Base-by-base conservation (phyloP, 2,329 filamentous ascomycete genomes). In the Alternaria rosae region DNA sequence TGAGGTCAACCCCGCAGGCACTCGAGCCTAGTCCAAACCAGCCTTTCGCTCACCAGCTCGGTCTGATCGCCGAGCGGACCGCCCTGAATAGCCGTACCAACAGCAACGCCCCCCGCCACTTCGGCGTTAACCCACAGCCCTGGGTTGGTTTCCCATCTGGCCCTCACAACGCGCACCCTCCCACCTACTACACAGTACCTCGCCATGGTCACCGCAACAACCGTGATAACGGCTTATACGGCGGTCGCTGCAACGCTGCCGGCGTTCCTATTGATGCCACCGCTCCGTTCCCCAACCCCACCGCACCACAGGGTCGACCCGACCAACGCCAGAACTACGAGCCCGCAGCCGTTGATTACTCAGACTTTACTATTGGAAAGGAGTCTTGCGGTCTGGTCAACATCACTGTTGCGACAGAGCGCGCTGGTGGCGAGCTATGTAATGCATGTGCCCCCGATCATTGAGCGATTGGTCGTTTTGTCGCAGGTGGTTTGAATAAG, bases 261-360 rank as follows among this genome's bases (percentile, higher is more conserved):
- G 76, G 75, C 13, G 57, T 78, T 7, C 76, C 76, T 4, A 64
- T 79, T 21, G 65, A 73, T n/a, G 70, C 68, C 2, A 77, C 74
- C 0, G 65, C 62, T 5, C 76, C 76, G 3, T 79, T 79, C 35
- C 77, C 77, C 1, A 59, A 64, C 21, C 75, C 76, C 2, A 45
- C 74, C 2, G 62, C 74, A 1, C 76, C 76, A 0, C 65, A 67
- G 17, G 75, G 72, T 28, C 60, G 66, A 6, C 61, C 56, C 1
- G 32, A 41, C 9, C 43, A 62, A 50, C 10, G n/a, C 0, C 17
- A 28, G n/a, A 20, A 13, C 9, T 11, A 52, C 12, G 26, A 12
- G 11, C 8, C 44, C 6, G n/a, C n/a, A 1, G 5, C 15, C 9
- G 21, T 32, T 3, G 54, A 58, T 8, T 47, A 26, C 25, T 35